Percentiles rank a stretch among this genome's conserved stretches.
These are phyloP conservation scores for Casaregolazyma suthepensis DNA, from an alignment of 1,139 yeast genomes.

Conservation along the genomic window DNA sequence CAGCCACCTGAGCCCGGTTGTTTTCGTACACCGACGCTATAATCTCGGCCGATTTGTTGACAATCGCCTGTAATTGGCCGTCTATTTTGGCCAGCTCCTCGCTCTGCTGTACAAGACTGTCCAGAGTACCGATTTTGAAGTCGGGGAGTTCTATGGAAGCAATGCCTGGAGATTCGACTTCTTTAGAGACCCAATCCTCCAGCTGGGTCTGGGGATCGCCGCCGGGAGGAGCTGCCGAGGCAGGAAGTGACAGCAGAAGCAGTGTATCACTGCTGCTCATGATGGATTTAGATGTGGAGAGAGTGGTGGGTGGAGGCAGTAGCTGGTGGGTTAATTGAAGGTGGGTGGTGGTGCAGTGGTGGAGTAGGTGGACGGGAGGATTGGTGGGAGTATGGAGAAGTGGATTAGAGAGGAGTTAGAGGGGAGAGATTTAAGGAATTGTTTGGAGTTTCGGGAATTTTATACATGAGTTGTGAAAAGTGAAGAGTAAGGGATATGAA, in stretches of 20 bases:
- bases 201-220: conserved; percentile 37
- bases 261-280: conserved; percentile 1
- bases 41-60: conserved; percentile 71
- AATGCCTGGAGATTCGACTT: conserved; percentile 20
- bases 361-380: neutral
- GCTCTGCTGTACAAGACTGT: conserved; percentile 80
- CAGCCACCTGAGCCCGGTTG: conserved; percentile 37
- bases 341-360: no score
- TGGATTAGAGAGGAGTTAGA: neutral
- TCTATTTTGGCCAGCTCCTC: conserved; percentile 85
- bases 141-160: conserved; percentile 62
- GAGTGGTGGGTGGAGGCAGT: neutral
- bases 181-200: conserved; percentile 35
- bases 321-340: neutral
- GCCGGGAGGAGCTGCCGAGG: conserved; percentile 43
- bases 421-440: neutral
- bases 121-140: conserved; percentile 92
- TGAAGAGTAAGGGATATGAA: neutral
- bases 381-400: neutral
- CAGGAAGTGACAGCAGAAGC: conserved; percentile 42
- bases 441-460: neutral
- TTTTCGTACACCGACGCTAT: conserved; percentile 48
- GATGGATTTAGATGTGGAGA: neutral
- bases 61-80: conserved; percentile 60
- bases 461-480: neutral